A percentile compares a stretch with the other conserved stretches of the same genome.
phyloP scores from a whole-genome alignment of 2,329 filamentous ascomycete species.

The Orbilia javanica region DNA sequence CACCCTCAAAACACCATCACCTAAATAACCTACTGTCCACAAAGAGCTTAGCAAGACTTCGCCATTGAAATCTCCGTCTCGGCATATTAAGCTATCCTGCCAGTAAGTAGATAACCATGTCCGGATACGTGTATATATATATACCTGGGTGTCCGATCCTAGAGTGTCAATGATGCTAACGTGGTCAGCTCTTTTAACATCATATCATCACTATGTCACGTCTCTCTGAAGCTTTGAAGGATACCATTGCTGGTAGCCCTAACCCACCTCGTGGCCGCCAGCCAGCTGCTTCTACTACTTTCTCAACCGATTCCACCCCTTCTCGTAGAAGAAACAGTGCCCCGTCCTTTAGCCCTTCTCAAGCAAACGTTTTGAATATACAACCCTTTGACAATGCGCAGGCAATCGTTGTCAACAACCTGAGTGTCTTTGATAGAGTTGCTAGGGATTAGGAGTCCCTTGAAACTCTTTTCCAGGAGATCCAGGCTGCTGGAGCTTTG shows the following conservation, averaged over 20 bases:
- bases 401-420: neutral
- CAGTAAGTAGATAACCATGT: neutral
- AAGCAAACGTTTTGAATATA: neutral
- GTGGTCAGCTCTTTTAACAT: neutral
- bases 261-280: neutral
- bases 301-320: neutral
- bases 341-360: neutral
- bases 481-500: neutral
- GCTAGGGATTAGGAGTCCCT: conserved; percentile 11
- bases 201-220: neutral
- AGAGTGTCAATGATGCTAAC: neutral
- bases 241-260: neutral
- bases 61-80: neutral
- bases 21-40: neutral
- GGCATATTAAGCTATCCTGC: neutral
- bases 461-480: neutral
- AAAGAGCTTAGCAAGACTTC: neutral
- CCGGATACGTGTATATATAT: neutral
- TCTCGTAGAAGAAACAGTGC: conserved; percentile 2
- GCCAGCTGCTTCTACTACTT: neutral
- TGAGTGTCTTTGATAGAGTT: conserved; percentile 14
- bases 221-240: neutral
- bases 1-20: conserved; percentile 1
- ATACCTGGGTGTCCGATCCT: too few relatives aligned
- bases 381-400: conserved; percentile 1